Evolutionary conservation across 148 eudicot species (phyloP).

Genomic region (Gaultheria prostrata): DNA sequence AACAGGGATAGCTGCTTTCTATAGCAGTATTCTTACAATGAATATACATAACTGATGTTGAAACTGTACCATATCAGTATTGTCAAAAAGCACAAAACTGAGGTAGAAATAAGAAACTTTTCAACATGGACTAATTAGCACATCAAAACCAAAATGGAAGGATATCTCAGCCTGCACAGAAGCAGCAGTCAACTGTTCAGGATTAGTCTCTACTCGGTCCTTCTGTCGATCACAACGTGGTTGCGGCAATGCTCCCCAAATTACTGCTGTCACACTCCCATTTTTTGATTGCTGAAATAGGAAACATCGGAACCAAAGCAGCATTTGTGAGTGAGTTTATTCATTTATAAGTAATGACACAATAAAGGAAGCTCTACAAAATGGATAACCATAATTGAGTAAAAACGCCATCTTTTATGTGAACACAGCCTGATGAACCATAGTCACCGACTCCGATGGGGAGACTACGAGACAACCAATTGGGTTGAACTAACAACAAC

Average conservation of each 20-base stretch:
- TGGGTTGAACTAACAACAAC: not conserved
- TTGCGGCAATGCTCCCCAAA: constrained; percentile 98
- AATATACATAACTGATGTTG: not conserved
- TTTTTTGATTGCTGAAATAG: constrained; percentile 55
- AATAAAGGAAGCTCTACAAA: not conserved
- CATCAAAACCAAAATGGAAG: constrained; percentile 35
- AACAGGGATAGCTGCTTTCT: not conserved
- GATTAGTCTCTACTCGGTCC: constrained; percentile 98
- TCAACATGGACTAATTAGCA: not conserved
- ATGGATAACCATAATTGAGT: not conserved
- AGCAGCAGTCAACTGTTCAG: constrained; percentile 98
- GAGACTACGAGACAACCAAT: not conserved
- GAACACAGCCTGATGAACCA: not conserved
- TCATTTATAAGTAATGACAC: not conserved
- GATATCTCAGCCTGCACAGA: constrained; percentile 96
- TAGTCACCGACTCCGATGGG: not conserved
- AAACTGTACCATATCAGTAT: not conserved
- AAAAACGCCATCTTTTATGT: not conserved
- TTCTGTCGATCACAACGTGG: constrained; percentile 90
- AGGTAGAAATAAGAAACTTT: not conserved
- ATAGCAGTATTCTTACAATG: not conserved
- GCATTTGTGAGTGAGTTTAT: not conserved
- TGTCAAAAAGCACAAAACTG: not conserved
- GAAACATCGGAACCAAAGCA: constrained; percentile 10
- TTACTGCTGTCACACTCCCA: constrained; percentile 77